A percentile compares a stretch with the other conserved stretches of the same genome.
Evolutionary conservation across 75 land plant genomes (phyloP).

Genomic region (Isoetes taiwanensis): DNA sequence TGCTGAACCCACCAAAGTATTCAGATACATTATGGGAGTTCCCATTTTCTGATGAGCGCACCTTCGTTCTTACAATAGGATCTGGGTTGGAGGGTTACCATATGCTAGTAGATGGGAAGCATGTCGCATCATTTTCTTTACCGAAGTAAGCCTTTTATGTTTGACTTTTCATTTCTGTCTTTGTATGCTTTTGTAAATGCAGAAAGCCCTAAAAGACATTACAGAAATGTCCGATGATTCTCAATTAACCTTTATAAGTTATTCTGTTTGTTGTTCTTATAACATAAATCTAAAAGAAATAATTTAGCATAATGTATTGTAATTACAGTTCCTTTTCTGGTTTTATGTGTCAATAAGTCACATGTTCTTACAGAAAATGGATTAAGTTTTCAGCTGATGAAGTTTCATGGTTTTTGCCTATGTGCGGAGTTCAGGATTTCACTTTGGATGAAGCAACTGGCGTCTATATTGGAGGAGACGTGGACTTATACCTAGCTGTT

Average conservation of each 20-base stretch:
- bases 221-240: no score
- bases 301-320: no score
- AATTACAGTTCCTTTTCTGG: background rate
- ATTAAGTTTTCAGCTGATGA: background rate
- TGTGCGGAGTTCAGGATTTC: conserved; percentile 2
- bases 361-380: no score
- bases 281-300: no score
- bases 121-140: conserved; percentile 47
- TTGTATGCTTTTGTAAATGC: no score
- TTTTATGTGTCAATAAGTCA: background rate
- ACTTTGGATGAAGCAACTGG: background rate
- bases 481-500: background rate
- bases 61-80: conserved; percentile 44
- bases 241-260: no score
- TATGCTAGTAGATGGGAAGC: conserved; percentile 50
- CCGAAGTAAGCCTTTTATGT: no score
- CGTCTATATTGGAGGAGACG: background rate
- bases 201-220: no score
- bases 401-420: background rate
- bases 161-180: no score
- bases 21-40: conserved; percentile 46
- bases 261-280: no score
- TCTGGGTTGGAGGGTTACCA: conserved; percentile 69
- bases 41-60: conserved; percentile 43
- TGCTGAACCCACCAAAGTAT: conserved; percentile 47